Evolutionary conservation across 768 basidiomycete genomes (phyloP).

Genomic region (Clitopilus hobsonii): DNA sequence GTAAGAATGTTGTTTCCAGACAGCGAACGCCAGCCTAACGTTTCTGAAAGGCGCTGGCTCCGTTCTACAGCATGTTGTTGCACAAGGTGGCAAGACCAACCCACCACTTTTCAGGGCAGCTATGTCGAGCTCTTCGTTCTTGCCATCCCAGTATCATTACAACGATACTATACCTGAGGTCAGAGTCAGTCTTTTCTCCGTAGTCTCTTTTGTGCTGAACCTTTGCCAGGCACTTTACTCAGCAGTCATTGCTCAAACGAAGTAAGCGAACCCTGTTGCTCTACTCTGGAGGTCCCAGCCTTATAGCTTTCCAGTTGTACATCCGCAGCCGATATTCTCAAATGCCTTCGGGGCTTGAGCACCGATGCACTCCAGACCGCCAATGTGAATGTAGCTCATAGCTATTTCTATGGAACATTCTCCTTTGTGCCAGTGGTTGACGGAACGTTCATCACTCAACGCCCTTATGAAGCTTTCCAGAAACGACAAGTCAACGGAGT

Average conservation of each 20-base stretch:
- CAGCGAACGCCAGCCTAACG: too few relatives aligned
- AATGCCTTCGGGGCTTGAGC: constrained; percentile 32
- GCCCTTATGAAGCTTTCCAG: constrained; percentile 31
- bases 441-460: constrained; percentile 35
- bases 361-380: constrained; percentile 21
- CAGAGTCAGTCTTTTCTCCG: background rate
- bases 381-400: constrained; percentile 22
- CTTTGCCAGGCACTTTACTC: constrained; percentile 22
- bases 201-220: background rate
- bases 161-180: constrained; percentile 28
- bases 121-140: constrained; percentile 37
- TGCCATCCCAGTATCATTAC: constrained; percentile 40
- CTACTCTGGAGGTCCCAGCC: background rate
- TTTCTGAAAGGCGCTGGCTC: constrained; percentile 47
- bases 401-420: constrained; percentile 30
- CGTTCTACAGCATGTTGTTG: constrained; percentile 42
- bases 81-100: constrained; percentile 36
- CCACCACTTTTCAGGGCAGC: constrained; percentile 37
- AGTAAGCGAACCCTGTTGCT: constrained; percentile 18
- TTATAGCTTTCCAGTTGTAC: constrained; percentile 23
- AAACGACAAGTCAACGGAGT: constrained; percentile 33
- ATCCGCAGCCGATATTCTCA: constrained; percentile 22
- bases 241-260: constrained; percentile 22
- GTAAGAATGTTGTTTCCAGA: constrained; percentile 12
- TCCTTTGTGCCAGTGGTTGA: constrained; percentile 41